A percentile compares a stretch with the other conserved stretches of the same genome.
Conservation (phyloP, 2,329 filamentous ascomycete genomes). For the Pseudogymnoascus sp. region DNA sequence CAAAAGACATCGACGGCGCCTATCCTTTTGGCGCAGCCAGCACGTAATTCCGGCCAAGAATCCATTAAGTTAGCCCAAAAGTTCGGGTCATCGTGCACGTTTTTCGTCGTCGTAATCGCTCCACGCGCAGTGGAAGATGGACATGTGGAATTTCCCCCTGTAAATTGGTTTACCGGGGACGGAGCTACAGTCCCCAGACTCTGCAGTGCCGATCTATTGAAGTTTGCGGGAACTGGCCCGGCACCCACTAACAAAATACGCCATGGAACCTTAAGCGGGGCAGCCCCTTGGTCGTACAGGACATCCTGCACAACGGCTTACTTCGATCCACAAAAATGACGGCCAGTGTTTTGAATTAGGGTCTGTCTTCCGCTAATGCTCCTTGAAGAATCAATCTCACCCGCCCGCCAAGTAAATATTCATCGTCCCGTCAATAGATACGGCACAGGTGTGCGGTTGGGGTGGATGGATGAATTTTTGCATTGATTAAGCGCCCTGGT, state of each 20-base stretch:
- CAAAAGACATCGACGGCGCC: not conserved
- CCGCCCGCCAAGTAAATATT: not conserved
- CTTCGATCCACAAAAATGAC: not conserved
- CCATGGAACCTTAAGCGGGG: not conserved
- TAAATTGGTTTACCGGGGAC: not conserved
- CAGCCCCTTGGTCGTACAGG: not conserved
- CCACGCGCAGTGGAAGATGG: not conserved
- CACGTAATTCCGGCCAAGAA: not conserved
- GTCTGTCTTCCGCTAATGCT: not conserved
- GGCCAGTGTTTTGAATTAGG: not conserved
- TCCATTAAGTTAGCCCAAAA: not conserved
- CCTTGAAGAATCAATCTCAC: not conserved
- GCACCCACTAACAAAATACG: not conserved
- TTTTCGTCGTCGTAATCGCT: not conserved
- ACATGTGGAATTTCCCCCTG: not conserved
- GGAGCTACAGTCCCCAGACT: not conserved
- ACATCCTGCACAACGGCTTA: not conserved
- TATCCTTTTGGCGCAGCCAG: not conserved
- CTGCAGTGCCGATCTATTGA: not conserved
- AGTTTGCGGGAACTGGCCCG: not conserved
- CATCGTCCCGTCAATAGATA: not conserved
- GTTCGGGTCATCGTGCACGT: not conserved
- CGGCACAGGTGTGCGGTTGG: not conserved
- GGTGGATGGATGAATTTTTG: not conserved
- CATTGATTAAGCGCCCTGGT: not conserved